These are phyloP conservation scores for Solanum neorickii DNA, from an alignment of 257 asterid species.

Conservation along the genomic window DNA sequence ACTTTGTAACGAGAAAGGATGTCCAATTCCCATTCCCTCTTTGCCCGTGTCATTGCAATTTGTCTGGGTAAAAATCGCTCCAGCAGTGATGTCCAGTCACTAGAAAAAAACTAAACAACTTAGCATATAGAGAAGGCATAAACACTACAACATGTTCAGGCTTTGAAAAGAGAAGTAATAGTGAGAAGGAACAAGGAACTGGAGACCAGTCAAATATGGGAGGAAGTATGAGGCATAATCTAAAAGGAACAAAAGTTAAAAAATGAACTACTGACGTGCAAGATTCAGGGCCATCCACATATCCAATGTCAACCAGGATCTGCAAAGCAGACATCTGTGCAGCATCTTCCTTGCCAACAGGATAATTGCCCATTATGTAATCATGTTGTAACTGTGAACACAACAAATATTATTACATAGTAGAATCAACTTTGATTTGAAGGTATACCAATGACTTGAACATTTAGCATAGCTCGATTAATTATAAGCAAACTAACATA, in stretches of 20 bases:
- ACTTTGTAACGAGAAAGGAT: conserved; percentile 79
- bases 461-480: neutral
- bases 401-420: neutral
- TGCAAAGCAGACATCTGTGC: conserved; percentile 96
- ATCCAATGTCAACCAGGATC: conserved; percentile 87
- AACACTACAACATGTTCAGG: neutral
- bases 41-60: conserved; percentile 87
- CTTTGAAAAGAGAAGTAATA: neutral
- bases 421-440: neutral
- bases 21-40: conserved; percentile 93
- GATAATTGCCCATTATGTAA: conserved; percentile 86
- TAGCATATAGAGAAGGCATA: neutral
- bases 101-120: conserved; percentile 12
- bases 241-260: neutral
- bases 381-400: conserved; percentile 86
- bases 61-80: conserved; percentile 88
- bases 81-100: conserved; percentile 92
- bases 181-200: neutral
- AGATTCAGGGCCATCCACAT: conserved; percentile 64
- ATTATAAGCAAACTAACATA: conserved; percentile 15
- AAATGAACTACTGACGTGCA: conserved; percentile 66
- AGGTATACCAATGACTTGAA: neutral
- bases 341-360: conserved; percentile 98
- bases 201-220: neutral
- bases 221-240: neutral